Base-by-base conservation (phyloP, 2,329 filamentous ascomycete species). In the Epicoccum nigrum region DNA sequence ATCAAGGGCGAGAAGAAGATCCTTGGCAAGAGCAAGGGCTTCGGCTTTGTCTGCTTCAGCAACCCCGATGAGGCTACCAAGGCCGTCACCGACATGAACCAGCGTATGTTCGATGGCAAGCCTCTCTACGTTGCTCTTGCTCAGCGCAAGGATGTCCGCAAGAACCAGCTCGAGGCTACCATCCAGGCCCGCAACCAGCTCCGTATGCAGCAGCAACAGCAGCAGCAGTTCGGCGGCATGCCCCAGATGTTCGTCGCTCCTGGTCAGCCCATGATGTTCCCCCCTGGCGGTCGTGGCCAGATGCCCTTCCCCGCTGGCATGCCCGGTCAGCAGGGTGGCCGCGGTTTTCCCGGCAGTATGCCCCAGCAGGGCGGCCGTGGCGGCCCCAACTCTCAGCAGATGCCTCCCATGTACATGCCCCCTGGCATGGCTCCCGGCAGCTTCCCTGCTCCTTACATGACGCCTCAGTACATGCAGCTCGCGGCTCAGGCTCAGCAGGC, bases 21-120 rank as follows among this genome's bases (percentile, higher is more conserved):
- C 44, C 83, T 96, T 55, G 94, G 94, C 76, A 97, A 97, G 89
- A 96, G 92, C 88, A 99, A 97, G 84, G 94, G 94, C 75, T 99
- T 99, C 75, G 94, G 94, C 69, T 99, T 99, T 77, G 94, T 99
- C 72, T 99, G 94, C 89, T 99, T 99, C 83, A 94, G 90, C 85
- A 97, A 96, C 83, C 92, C 94, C 55, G 94, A 99, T 70, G 94
- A 99, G 76, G 94, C 94, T 62, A 97, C 93, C 80, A 97, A 97
- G 86, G 94, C 94, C 61, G 93, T 99, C 60, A 92, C 92, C 55
- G 94, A 99, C 79, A 97, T 97, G 91, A 99, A 99, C 83, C 93
- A 97, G 83, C 92, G 94, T 77, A 99, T 99, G 94, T 83, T 97
- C 65, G 89, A 92, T 76, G 85, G 85, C 80, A 99, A 99, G 86